Evolutionary conservation across 768 basidiomycete genomes (phyloP).

Genomic region (Mycena venus): DNA sequence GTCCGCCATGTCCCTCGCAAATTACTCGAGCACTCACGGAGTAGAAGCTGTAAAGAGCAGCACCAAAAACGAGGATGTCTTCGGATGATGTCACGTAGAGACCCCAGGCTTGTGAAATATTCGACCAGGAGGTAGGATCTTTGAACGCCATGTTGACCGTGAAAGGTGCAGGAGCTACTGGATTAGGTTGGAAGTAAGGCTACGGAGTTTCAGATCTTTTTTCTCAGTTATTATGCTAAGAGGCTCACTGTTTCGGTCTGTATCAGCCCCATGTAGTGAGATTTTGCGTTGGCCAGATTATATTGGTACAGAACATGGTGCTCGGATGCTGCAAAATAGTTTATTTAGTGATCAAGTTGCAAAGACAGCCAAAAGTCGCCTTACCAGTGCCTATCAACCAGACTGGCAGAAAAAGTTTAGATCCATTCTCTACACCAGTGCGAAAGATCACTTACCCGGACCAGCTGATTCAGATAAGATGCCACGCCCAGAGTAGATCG

Average conservation of each 20-base stretch:
- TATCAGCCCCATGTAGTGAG: constrained; percentile 79
- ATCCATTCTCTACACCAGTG: constrained; percentile 11
- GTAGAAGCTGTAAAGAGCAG: constrained; percentile 82
- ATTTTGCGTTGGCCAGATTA: constrained; percentile 68
- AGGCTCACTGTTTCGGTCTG: constrained; percentile 78
- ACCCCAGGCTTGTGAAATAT: constrained; percentile 66
- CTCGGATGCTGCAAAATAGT: constrained; percentile 49
- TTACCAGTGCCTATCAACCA: constrained; percentile 81
- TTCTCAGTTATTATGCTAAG: not conserved
- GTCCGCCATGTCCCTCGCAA: not conserved
- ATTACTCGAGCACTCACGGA: constrained; percentile 25
- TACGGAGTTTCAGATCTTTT: constrained; percentile 38
- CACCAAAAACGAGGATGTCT: constrained; percentile 76
- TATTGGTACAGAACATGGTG: constrained; percentile 83
- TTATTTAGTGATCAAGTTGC: not conserved
- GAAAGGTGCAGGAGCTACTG: constrained; percentile 72
- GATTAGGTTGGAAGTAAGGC: constrained; percentile 80
- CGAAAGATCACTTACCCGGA: constrained; percentile 48
- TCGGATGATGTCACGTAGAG: constrained; percentile 64
- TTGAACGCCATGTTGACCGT: constrained; percentile 54
- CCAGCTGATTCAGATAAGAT: constrained; percentile 80
- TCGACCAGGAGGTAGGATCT: constrained; percentile 66
- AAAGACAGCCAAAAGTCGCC: constrained; percentile 11
- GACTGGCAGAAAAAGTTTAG: constrained; percentile 48
- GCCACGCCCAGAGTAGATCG: constrained; percentile 77